Conservation (phyloP, 2,329 filamentous ascomycete genomes). For the Epicoccum sorghinum region DNA sequence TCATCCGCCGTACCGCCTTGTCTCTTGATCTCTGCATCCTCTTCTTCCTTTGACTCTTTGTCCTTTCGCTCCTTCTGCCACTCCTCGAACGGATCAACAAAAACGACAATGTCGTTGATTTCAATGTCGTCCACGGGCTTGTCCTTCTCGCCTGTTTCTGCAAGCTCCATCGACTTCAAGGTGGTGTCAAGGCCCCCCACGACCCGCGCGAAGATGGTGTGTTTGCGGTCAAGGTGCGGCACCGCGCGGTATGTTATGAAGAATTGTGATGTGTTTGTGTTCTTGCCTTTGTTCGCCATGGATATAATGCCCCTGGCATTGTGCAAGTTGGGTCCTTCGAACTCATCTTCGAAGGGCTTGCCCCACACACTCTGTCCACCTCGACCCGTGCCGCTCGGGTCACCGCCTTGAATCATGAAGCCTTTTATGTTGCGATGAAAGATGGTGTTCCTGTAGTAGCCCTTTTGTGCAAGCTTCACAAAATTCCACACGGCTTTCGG, state of each 20-base stretch:
- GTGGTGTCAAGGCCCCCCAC: constrained; percentile 76
- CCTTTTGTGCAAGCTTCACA: constrained; percentile 81
- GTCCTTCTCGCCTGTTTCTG: constrained; percentile 75
- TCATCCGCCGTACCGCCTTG: constrained; percentile 84
- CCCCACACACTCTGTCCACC: constrained; percentile 94
- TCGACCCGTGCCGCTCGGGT: constrained; percentile 88
- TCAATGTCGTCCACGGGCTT: constrained; percentile 77
- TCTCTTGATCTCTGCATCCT: constrained; percentile 66
- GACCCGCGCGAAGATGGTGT: constrained; percentile 93
- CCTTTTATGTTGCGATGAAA: constrained; percentile 95
- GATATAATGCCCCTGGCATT: constrained; percentile 78
- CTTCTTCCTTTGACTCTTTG: constrained; percentile 65
- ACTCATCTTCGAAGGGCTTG: constrained; percentile 91
- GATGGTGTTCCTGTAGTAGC: constrained; percentile 81
- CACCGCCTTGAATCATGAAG: constrained; percentile 98
- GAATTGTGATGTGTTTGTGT: constrained; percentile 94
- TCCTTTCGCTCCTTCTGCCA: constrained; percentile 71
- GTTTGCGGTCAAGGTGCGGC: constrained; percentile 89
- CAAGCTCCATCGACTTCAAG: constrained; percentile 76
- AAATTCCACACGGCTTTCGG: constrained; percentile 98
- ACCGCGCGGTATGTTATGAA: constrained; percentile 89
- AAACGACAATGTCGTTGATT: constrained; percentile 83
- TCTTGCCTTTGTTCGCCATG: constrained; percentile 99
- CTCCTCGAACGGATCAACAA: constrained; percentile 94
- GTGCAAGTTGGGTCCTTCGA: constrained; percentile 88